Percentiles rank a stretch among this genome's conserved stretches.
Conservation (phyloP, 345 rosid species). For the Erucastrum elatum region DNA sequence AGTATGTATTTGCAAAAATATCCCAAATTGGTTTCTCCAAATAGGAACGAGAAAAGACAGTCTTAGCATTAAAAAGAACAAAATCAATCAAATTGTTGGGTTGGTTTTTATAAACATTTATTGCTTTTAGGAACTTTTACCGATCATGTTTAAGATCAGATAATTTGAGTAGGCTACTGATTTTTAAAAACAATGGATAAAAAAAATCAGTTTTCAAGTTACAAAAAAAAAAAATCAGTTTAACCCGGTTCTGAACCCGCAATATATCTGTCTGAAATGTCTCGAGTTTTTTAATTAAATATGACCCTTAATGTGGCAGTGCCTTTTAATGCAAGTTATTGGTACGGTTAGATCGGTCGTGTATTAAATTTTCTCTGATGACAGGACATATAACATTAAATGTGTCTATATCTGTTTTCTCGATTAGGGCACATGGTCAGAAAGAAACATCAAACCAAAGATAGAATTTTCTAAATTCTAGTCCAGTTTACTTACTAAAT, state of each 20-base stretch:
- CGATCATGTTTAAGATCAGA: background rate
- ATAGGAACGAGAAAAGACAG: background rate
- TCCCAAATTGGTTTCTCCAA: background rate
- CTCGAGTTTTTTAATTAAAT: background rate
- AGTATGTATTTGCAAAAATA: background rate
- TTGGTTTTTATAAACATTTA: too few relatives aligned
- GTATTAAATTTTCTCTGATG: background rate
- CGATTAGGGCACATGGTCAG: background rate
- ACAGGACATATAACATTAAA: background rate
- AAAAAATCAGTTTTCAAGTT: too few relatives aligned
- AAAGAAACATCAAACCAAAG: background rate
- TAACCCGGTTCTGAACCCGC: background rate
- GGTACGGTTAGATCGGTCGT: background rate
- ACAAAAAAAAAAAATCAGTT: background rate
- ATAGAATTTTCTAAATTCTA: background rate
- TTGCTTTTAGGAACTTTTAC: too few relatives aligned
- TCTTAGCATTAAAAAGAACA: too few relatives aligned
- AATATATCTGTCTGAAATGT: background rate
- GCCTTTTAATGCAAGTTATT: conserved; percentile 6
- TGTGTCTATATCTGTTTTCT: background rate
- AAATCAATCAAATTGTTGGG: too few relatives aligned
- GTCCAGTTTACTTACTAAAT: background rate
- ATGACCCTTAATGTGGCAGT: background rate
- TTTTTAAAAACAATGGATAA: too few relatives aligned
- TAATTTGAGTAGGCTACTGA: background rate